Evolutionary conservation across 2,329 filamentous ascomycete genomes (phyloP).

Genomic region (Hymenoscyphus infarciens): DNA sequence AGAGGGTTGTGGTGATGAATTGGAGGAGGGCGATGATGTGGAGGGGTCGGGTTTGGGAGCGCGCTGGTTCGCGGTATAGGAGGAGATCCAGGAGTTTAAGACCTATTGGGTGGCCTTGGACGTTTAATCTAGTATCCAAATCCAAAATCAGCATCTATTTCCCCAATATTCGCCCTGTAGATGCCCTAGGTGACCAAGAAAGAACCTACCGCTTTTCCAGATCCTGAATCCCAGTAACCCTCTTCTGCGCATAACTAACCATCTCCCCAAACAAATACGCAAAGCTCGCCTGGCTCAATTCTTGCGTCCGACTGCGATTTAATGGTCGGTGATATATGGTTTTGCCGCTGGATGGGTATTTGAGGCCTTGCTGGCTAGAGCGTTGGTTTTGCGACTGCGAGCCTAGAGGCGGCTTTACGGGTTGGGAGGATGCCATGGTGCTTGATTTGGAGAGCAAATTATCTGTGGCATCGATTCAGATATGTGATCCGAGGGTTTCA

Average conservation of each 20-base stretch:
- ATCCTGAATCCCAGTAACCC: conserved; percentile 89
- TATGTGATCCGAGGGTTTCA: conserved; percentile 6
- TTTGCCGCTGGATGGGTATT: conserved; percentile 89
- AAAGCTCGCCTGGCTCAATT: conserved; percentile 90
- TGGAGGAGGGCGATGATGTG: conserved; percentile 89
- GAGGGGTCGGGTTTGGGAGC: conserved; percentile 72
- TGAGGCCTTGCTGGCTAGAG: conserved; percentile 56
- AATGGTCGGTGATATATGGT: conserved; percentile 96
- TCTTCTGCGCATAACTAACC: conserved; percentile 88
- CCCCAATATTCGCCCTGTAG: neutral
- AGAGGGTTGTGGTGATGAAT: conserved; percentile 89
- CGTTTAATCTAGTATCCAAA: conserved; percentile 65
- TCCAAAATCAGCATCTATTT: conserved; percentile 9
- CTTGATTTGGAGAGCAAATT: conserved; percentile 11
- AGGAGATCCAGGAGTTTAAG: conserved; percentile 93
- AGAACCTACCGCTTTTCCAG: conserved; percentile 76
- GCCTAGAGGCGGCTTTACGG: conserved; percentile 28
- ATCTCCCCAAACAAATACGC: conserved; percentile 96
- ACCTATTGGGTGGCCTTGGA: conserved; percentile 89
- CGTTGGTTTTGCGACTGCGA: conserved; percentile 26
- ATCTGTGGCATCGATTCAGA: conserved; percentile 18
- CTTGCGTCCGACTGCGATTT: conserved; percentile 82
- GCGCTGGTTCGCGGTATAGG: conserved; percentile 72
- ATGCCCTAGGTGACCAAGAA: neutral
- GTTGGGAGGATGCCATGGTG: conserved; percentile 35